Evolutionary conservation across 1,139 yeast species (phyloP).

Genomic region (Schwanniomyces etchellsii): DNA sequence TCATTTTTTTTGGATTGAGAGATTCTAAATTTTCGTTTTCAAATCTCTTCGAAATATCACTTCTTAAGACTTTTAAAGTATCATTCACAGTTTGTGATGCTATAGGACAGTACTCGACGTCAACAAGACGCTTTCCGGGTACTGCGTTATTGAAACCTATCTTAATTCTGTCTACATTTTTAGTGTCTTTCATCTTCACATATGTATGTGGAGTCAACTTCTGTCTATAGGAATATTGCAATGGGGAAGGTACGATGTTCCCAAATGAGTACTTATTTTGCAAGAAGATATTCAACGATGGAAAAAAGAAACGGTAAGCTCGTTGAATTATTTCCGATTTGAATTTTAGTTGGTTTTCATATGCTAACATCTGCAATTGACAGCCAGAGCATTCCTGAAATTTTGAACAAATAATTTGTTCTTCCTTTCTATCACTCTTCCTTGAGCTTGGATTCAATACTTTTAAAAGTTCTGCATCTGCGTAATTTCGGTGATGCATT

Average conservation of each 20-base stretch:
- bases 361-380: conserved; percentile 39
- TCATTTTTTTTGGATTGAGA: neutral
- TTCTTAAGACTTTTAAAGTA: conserved; percentile 10
- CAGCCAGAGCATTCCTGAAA: conserved; percentile 66
- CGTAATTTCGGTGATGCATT: conserved; percentile 25
- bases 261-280: conserved; percentile 1
- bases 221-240: conserved; percentile 31
- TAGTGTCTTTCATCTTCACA: conserved; percentile 8
- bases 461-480: conserved; percentile 24
- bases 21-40: conserved; percentile 3
- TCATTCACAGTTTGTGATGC: conserved; percentile 23
- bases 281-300: conserved; percentile 13
- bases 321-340: conserved; percentile 25
- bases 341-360: conserved; percentile 31
- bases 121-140: conserved; percentile 18
- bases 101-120: conserved; percentile 26
- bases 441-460: conserved; percentile 11
- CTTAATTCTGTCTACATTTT: conserved; percentile 5
- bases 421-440: conserved; percentile 18
- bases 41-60: conserved; percentile 4
- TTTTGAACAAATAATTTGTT: conserved; percentile 51
- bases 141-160: conserved; percentile 31
- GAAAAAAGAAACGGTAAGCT: conserved; percentile 32
- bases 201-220: conserved; percentile 33
- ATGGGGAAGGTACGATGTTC: conserved; percentile 34